Percentiles rank a stretch among this genome's conserved stretches.
Conservation (phyloP, 768 basidiomycete genomes). For the Suillus spraguei region DNA sequence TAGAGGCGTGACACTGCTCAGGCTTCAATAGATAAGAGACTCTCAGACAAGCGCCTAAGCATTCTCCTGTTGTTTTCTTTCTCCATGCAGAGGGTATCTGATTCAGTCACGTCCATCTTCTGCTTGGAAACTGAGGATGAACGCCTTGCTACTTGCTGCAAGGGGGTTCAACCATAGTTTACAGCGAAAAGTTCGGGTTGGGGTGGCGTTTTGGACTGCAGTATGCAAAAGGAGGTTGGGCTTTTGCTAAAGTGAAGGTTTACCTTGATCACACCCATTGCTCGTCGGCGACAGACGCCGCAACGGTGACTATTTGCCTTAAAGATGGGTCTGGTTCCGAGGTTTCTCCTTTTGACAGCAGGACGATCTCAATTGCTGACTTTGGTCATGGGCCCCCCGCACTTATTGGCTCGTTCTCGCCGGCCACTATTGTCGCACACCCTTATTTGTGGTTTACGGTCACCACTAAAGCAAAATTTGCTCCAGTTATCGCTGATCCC, state of each 20-base stretch:
- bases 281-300: constrained; percentile 23
- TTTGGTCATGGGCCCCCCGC: constrained; percentile 30
- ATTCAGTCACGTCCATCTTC: constrained; percentile 26
- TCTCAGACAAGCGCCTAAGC: too few relatives aligned
- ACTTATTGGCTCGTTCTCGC: constrained; percentile 28
- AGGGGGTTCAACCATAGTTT: constrained; percentile 11
- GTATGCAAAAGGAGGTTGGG: constrained; percentile 20
- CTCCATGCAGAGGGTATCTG: constrained; percentile 28
- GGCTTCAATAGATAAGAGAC: too few relatives aligned
- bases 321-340: constrained; percentile 9
- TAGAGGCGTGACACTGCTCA: too few relatives aligned
- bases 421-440: constrained; percentile 13
- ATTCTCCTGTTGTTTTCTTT: too few relatives aligned
- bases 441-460: constrained; percentile 26
- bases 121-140: constrained; percentile 23
- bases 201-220: constrained; percentile 32
- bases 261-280: constrained; percentile 29
- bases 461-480: constrained; percentile 18
- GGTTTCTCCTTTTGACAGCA: constrained; percentile 15
- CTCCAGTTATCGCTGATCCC: constrained; percentile 18
- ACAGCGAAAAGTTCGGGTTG: constrained; percentile 29
- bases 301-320: constrained; percentile 17
- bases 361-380: constrained; percentile 20
- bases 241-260: constrained; percentile 24
- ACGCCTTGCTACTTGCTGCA: constrained; percentile 20